Evolutionary conservation across 1,284 basidiomycete species (phyloP), one percentile per base, ranked within the genome.

Genomic region (Phlebopus sp.): DNA sequence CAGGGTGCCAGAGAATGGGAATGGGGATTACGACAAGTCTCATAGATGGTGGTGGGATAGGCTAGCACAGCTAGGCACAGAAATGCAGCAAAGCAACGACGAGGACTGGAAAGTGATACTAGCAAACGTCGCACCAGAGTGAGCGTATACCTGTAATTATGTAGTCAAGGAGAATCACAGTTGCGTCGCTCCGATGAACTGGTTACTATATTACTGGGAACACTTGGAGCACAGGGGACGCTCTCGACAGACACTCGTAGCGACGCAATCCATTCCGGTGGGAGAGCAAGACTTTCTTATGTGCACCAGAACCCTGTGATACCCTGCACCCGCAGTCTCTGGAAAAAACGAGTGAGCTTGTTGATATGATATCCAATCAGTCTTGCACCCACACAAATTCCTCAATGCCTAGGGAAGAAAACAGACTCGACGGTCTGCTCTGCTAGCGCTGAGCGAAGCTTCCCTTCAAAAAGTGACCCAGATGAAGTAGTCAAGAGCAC

Each of bases 21-120:
- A 59, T 21, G 72, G 65, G 38, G 71, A 66, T 32, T 78, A 78
- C 54, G 74, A 75, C 49, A 75, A n/a, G n/a, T n/a, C n/a, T n/a
- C n/a, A n/a, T n/a, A n/a, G 64, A 36, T 89, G 86, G 87, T 92
- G 89, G 90, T 90, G 89, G 88, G 75, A 80, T 44, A 73, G 71
- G 32, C 83, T 82, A 55, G 79, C 84, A 30, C 60, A 65, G 42
- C 55, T 90, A 51, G 63, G 69, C 8, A 61, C 64, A 45, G 72
- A 78, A 46, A 72, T 87, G 69, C 65, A 66, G 53, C 55, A 51
- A 44, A 62, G 57, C 17, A 74, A 84, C n/a, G n/a, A n/a, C 19
- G 68, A 74, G 43, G 78, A 76, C 14, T 81, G 77, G 74, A 60
- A 75, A 46, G 56, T 84, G 21, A 69, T 88, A 30, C 58, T 75